A percentile compares a stretch with the other conserved stretches of the same genome.
Evolutionary conservation across 2,329 filamentous ascomycete genomes (phyloP).

Genomic region (Cytospora paraplurivora): DNA sequence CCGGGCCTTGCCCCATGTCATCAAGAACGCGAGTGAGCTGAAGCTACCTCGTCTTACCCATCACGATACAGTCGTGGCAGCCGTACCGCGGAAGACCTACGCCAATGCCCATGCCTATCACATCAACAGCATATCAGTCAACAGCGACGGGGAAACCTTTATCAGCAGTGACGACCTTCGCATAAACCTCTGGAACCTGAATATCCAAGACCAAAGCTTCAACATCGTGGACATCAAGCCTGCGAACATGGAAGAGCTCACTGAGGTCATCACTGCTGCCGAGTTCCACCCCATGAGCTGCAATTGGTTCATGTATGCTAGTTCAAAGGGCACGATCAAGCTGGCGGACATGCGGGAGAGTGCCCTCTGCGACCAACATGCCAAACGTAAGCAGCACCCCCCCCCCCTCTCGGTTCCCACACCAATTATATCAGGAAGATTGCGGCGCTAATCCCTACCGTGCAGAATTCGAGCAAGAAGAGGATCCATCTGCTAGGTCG

Average conservation of each 20-base stretch:
- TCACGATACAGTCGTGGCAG: slow-evolving; percentile 96
- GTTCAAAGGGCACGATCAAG: slow-evolving; percentile 98
- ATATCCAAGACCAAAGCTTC: slow-evolving; percentile 99
- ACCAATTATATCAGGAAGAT: slow-evolving; percentile 2
- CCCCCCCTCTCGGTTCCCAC: slow-evolving; percentile 24
- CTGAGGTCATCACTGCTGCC: slow-evolving; percentile 96
- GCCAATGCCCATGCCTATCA: slow-evolving; percentile 99
- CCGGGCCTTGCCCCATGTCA: slow-evolving; percentile 71
- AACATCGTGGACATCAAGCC: slow-evolving; percentile 99
- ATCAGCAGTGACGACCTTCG: slow-evolving; percentile 97
- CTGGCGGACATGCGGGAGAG: slow-evolving; percentile 98
- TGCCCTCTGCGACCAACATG: slow-evolving; percentile 91
- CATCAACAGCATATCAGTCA: slow-evolving; percentile 99
- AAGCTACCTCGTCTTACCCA: slow-evolving; percentile 96
- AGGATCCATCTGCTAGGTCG: slow-evolving; percentile 92
- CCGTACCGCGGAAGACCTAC: slow-evolving; percentile 93
- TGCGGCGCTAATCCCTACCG: background rate
- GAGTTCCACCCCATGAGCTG: slow-evolving; percentile 97
- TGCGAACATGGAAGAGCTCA: slow-evolving; percentile 99
- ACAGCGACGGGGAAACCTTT: slow-evolving; percentile 98
- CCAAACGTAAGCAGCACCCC: slow-evolving; percentile 71
- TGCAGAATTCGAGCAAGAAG: slow-evolving; percentile 96
- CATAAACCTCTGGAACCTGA: slow-evolving; percentile 98
- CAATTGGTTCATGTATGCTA: slow-evolving; percentile 99
- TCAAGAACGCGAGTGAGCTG: slow-evolving; percentile 78